Evolutionary conservation across 768 basidiomycete species (phyloP).

Genomic region (Tricholoma furcatifolium): DNA sequence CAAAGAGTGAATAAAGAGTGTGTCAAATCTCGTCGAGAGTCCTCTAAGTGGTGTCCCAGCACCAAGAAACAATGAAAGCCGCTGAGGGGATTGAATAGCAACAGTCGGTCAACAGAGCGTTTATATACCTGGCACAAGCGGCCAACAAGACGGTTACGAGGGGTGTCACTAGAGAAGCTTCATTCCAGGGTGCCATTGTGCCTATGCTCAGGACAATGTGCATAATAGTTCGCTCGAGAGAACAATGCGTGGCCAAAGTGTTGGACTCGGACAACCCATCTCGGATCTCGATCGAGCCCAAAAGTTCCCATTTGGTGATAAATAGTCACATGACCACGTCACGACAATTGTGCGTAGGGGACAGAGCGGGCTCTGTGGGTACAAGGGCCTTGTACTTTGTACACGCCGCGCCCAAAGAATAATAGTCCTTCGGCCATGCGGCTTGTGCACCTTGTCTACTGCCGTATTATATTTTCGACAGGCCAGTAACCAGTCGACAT

Average conservation of each 20-base stretch:
- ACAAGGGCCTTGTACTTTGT: too few relatives aligned
- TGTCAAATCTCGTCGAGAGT: constrained; percentile 8
- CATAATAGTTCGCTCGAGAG: constrained; percentile 7
- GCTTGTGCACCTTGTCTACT: too few relatives aligned
- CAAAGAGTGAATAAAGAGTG: constrained; percentile 12
- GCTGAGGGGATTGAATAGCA: not conserved
- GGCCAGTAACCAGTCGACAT: too few relatives aligned
- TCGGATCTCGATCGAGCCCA: too few relatives aligned
- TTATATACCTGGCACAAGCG: constrained; percentile 11
- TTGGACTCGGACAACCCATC: too few relatives aligned
- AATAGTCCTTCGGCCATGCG: too few relatives aligned
- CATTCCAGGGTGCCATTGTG: constrained; percentile 13
- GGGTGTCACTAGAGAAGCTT: not conserved
- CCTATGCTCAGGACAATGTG: constrained; percentile 15
- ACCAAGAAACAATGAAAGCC: constrained; percentile 23
- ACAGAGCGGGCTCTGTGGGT: not conserved
- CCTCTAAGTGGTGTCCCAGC: constrained; percentile 29
- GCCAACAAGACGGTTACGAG: constrained; percentile 8
- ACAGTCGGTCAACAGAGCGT: constrained; percentile 4
- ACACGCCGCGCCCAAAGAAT: too few relatives aligned
- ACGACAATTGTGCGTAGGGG: constrained; percentile 10
- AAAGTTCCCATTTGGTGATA: constrained; percentile 3
- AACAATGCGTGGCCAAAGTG: constrained; percentile 19
- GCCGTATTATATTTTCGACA: too few relatives aligned
- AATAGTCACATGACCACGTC: constrained; percentile 9